Evolutionary conservation across 2,329 filamentous ascomycete species (phyloP).

Genomic region (Neonectria hederae): DNA sequence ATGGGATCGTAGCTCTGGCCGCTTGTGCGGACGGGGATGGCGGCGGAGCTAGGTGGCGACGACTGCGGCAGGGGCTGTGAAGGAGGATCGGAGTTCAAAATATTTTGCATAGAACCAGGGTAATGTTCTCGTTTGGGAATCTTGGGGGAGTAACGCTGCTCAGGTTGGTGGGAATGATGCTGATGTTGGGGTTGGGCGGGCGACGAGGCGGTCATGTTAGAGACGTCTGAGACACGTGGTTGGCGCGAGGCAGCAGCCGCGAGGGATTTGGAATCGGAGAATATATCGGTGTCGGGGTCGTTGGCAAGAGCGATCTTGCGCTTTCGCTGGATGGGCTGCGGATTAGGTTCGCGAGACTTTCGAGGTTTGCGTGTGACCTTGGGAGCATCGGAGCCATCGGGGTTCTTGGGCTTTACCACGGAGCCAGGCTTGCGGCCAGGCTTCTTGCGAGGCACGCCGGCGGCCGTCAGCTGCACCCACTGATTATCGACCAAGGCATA

Average conservation of each 20-base stretch:
- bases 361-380: conserved; percentile 61
- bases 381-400: conserved; percentile 49
- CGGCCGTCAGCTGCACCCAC: conserved; percentile 63
- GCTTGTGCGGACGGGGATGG: conserved; percentile 67
- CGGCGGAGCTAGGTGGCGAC: conserved; percentile 52
- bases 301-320: conserved; percentile 59
- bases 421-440: conserved; percentile 72
- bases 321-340: conserved; percentile 63
- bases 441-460: conserved; percentile 69
- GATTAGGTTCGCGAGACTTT: conserved; percentile 69
- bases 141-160: conserved; percentile 54
- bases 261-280: conserved; percentile 48
- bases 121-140: conserved; percentile 62
- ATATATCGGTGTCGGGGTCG: conserved; percentile 50
- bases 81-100: conserved; percentile 62
- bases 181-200: conserved; percentile 45
- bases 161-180: conserved; percentile 36
- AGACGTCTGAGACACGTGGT: conserved; percentile 38
- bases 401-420: conserved; percentile 56
- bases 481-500: conserved; percentile 51
- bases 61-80: conserved; percentile 35
- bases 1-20: conserved; percentile 92
- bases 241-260: conserved; percentile 43
- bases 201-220: conserved; percentile 37
- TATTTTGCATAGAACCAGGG: conserved; percentile 63